Conservation (phyloP, 2,329 filamentous ascomycete species). For the Pseudogymnoascus sp. region DNA sequence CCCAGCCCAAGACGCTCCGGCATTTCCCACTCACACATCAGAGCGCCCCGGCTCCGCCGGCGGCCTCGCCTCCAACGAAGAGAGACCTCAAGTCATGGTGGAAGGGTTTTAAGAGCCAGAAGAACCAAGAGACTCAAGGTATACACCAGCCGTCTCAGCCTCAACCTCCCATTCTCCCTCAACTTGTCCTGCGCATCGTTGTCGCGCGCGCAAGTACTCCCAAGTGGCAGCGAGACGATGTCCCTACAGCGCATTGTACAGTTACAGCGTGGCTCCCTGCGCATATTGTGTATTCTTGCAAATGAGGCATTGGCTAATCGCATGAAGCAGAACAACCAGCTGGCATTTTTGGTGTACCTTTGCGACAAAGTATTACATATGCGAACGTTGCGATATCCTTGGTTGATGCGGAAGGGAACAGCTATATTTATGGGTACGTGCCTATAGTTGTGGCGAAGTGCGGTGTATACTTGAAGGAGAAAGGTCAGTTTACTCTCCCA, state of each 20-base stretch:
- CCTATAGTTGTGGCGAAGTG: constrained; percentile 98
- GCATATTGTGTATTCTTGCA: background rate
- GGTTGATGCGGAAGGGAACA: constrained; percentile 82
- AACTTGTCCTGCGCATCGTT: background rate
- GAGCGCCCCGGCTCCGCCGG: constrained; percentile 18
- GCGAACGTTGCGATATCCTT: constrained; percentile 97
- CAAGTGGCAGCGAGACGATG: background rate
- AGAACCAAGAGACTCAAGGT: constrained; percentile 49
- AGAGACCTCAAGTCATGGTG: constrained; percentile 93
- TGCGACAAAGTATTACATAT: constrained; percentile 91
- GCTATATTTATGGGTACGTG: constrained; percentile 97
- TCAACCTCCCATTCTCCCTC: background rate
- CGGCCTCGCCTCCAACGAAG: constrained; percentile 68
- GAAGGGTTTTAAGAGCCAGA: constrained; percentile 76
- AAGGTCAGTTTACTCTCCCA: constrained; percentile 54
- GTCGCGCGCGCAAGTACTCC: background rate
- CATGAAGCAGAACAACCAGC: constrained; percentile 35
- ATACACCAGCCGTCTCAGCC: constrained; percentile 24
- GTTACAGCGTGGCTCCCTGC: background rate
- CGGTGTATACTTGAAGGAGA: constrained; percentile 94
- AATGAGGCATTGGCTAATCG: background rate
- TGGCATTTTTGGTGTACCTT: constrained; percentile 89
- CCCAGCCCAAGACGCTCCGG: background rate
- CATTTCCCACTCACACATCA: background rate
- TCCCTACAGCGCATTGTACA: background rate